These are phyloP conservation scores for Hypoxylon sp. DNA, from an alignment of 2,329 filamentous ascomycete genomes.

Conservation along the genomic window DNA sequence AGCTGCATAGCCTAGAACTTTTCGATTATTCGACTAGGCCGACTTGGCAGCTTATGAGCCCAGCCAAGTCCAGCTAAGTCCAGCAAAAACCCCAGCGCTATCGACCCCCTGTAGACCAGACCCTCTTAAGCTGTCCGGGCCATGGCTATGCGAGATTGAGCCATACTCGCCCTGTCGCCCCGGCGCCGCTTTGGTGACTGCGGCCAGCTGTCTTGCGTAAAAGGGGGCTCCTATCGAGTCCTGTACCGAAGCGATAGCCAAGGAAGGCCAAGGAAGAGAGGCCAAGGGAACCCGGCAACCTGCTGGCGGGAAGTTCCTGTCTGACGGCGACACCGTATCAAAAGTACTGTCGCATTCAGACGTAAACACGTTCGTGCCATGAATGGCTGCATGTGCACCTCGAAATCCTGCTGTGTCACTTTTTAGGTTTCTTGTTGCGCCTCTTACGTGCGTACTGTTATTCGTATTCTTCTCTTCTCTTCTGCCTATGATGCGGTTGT, in stretches of 20 bases:
- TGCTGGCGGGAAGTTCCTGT: no score
- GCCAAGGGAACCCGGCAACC: no score
- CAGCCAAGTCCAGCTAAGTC: no score
- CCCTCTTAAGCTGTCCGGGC: neutral
- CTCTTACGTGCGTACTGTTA: slow-evolving; percentile 3
- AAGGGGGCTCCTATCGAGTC: slow-evolving; percentile 8
- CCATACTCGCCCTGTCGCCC: slow-evolving; percentile 2
- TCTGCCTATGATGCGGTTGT: neutral
- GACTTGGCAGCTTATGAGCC: slow-evolving; percentile 10
- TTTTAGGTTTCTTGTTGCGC: slow-evolving; percentile 10
- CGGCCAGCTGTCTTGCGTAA: slow-evolving; percentile 11
- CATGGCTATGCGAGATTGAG: no score
- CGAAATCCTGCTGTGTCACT: slow-evolving; percentile 21
- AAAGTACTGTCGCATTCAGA: slow-evolving; percentile 8
- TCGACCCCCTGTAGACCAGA: neutral
- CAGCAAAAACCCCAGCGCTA: no score
- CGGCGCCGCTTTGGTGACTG: slow-evolving; percentile 6
- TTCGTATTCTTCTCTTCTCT: neutral
- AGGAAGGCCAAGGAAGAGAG: slow-evolving; percentile 9
- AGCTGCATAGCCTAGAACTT: neutral
- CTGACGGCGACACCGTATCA: slow-evolving; percentile 4
- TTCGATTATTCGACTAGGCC: neutral
- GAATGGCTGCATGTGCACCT: slow-evolving; percentile 11
- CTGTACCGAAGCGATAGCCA: no score
- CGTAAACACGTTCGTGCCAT: slow-evolving; percentile 1